Conservation (phyloP, 2,329 filamentous ascomycete genomes). For the Pseudogymnoascus sp. region DNA sequence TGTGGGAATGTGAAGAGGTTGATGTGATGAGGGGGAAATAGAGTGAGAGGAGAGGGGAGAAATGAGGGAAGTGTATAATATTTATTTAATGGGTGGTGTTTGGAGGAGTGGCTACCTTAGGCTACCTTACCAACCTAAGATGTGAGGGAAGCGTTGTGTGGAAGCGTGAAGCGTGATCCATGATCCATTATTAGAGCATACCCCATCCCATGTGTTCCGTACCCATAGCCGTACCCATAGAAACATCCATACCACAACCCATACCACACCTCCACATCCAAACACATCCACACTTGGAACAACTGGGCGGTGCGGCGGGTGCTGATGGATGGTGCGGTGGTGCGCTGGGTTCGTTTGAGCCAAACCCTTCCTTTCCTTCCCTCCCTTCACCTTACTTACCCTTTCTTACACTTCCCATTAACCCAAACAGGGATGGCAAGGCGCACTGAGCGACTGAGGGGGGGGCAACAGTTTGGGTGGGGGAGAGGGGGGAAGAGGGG, state of each 20-base stretch:
- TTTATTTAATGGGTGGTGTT: background rate
- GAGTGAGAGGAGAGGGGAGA: constrained; percentile 9
- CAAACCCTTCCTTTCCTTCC: background rate
- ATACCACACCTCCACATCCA: background rate
- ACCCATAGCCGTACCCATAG: background rate
- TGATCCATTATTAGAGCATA: constrained; percentile 5
- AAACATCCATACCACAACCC: background rate
- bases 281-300: background rate
- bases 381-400: background rate
- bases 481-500: background rate
- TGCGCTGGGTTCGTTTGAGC: background rate
- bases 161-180: background rate
- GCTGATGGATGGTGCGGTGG: background rate
- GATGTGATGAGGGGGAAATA: constrained; percentile 8
- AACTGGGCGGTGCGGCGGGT: background rate
- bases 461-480: background rate
- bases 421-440: background rate
- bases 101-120: background rate
- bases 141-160: background rate
- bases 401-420: background rate
- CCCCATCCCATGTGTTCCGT: background rate
- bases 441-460: background rate
- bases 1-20: background rate
- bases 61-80: constrained; percentile 7
- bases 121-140: background rate